phyloP scores from a whole-genome alignment of 1,284 basidiomycete genomes.

The Lignosus rhinocerotis region DNA sequence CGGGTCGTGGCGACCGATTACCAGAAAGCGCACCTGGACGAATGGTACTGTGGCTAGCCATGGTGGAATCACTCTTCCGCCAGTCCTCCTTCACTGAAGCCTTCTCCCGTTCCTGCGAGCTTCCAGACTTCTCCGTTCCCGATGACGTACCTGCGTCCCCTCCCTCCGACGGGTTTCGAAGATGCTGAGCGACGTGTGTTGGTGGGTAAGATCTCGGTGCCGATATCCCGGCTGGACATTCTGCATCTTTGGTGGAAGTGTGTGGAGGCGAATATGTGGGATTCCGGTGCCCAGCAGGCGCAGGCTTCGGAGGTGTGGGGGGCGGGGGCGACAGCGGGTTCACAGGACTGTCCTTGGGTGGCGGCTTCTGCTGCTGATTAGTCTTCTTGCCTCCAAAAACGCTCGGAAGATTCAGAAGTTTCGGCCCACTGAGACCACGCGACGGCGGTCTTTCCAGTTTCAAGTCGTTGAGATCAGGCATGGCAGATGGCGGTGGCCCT shows the following conservation, averaged over 20 bases:
- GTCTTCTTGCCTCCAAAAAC: constrained; percentile 38
- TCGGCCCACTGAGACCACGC: constrained; percentile 20
- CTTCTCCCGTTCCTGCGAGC: constrained; percentile 26
- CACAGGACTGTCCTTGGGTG: constrained; percentile 15
- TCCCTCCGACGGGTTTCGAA: constrained; percentile 2
- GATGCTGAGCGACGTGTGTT: neutral
- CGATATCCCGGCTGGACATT: constrained; percentile 3
- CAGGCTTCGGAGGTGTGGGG: constrained; percentile 37
- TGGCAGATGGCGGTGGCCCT: constrained; percentile 23
- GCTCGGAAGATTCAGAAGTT: constrained; percentile 34
- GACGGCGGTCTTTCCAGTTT: constrained; percentile 22
- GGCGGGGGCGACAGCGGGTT: constrained; percentile 18
- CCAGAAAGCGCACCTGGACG: constrained; percentile 51
- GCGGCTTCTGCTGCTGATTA: constrained; percentile 17
- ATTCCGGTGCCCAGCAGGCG: constrained; percentile 5
- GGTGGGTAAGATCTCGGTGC: constrained; percentile 3
- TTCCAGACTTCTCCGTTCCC: constrained; percentile 5
- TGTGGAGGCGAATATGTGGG: constrained; percentile 8
- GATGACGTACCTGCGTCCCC: constrained; percentile 4
- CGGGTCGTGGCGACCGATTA: constrained; percentile 60
- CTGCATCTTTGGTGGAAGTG: constrained; percentile 21
- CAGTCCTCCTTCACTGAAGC: constrained; percentile 55
- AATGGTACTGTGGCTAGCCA: constrained; percentile 65
- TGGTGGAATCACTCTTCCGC: constrained; percentile 75
- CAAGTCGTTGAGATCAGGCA: constrained; percentile 18